These are phyloP conservation scores for Zygnema cylindricum DNA, from an alignment of 139 green algal species.

Conservation along the genomic window DNA sequence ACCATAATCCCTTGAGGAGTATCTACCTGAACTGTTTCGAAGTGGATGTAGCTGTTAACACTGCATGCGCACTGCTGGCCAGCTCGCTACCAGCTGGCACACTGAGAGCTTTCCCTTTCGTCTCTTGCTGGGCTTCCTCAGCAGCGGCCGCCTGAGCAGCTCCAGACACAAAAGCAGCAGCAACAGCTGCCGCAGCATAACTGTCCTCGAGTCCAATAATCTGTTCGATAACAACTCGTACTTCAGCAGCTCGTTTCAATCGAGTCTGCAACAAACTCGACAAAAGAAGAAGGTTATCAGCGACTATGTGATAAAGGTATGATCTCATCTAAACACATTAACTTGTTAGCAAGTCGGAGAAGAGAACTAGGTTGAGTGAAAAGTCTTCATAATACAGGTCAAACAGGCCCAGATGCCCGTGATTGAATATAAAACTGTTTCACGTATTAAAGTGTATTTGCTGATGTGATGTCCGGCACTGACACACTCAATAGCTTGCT, in stretches of 20 bases:
- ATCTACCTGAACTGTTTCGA: constrained; percentile 17
- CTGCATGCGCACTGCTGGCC: neutral
- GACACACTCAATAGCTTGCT: too few species aligned
- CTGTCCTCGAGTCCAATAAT: constrained; percentile 42
- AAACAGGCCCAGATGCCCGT: too few species aligned
- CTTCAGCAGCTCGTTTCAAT: constrained; percentile 41
- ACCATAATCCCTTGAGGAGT: too few species aligned
- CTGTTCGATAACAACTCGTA: constrained; percentile 42
- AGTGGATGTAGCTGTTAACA: constrained; percentile 12
- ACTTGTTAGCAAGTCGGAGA: too few species aligned
- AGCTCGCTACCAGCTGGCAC: neutral
- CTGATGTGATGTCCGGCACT: too few species aligned
- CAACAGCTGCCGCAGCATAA: constrained; percentile 48
- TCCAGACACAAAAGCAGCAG: constrained; percentile 45
- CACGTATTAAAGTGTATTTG: too few species aligned
- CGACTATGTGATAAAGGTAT: too few species aligned
- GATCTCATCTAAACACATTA: too few species aligned
- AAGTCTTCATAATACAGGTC: too few species aligned
- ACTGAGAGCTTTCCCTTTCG: neutral
- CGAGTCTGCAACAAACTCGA: constrained; percentile 35
- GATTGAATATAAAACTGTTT: too few species aligned
- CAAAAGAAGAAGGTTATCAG: constrained; percentile 6
- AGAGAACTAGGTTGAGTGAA: too few species aligned
- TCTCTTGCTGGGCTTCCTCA: constrained; percentile 26
- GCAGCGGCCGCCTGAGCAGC: constrained; percentile 15